phyloP scores from a whole-genome alignment of 768 basidiomycete species.

The Lyophyllum atratum region DNA sequence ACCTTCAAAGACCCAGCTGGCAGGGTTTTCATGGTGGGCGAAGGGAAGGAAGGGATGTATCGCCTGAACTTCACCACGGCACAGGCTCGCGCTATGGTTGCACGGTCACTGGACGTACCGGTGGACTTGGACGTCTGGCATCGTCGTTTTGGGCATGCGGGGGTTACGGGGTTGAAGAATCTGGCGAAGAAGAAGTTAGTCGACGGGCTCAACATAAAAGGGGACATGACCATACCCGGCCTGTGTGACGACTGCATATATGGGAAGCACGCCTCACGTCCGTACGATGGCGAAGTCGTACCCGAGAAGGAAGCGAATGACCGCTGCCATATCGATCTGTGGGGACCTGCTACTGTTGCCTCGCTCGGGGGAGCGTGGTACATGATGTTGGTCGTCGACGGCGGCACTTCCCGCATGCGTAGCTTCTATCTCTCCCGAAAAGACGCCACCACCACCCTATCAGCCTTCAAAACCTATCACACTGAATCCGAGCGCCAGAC shows the following conservation, averaged over 20 bases:
- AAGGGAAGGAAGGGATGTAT: slow-evolving; percentile 3
- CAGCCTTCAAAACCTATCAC: slow-evolving; percentile 17
- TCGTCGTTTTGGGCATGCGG: slow-evolving; percentile 24
- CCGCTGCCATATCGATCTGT: slow-evolving; percentile 20
- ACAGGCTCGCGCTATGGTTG: slow-evolving; percentile 14
- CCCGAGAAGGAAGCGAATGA: slow-evolving; percentile 16
- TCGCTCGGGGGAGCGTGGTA: slow-evolving; percentile 20
- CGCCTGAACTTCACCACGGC: slow-evolving; percentile 16
- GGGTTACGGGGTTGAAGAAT: slow-evolving; percentile 5
- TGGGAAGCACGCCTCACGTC: slow-evolving; percentile 21
- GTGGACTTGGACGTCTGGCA: slow-evolving; percentile 27
- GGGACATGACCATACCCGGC: not conserved
- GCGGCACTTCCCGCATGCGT: slow-evolving; percentile 13
- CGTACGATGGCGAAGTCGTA: slow-evolving; percentile 21
- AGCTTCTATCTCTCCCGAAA: slow-evolving; percentile 25
- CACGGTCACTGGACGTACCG: slow-evolving; percentile 12
- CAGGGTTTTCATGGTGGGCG: not conserved
- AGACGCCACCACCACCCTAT: slow-evolving; percentile 11
- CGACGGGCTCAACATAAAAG: slow-evolving; percentile 19
- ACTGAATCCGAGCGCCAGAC: slow-evolving; percentile 17
- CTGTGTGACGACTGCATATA: slow-evolving; percentile 28
- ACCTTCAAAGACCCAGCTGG: not conserved
- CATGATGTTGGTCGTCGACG: slow-evolving; percentile 26
- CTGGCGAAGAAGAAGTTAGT: slow-evolving; percentile 19
- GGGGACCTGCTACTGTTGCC: slow-evolving; percentile 20